Percentiles rank a stretch among this genome's conserved stretches.
These are phyloP conservation scores for Solanum chiquidenum DNA, from an alignment of 257 asterid genomes.

Conservation along the genomic window DNA sequence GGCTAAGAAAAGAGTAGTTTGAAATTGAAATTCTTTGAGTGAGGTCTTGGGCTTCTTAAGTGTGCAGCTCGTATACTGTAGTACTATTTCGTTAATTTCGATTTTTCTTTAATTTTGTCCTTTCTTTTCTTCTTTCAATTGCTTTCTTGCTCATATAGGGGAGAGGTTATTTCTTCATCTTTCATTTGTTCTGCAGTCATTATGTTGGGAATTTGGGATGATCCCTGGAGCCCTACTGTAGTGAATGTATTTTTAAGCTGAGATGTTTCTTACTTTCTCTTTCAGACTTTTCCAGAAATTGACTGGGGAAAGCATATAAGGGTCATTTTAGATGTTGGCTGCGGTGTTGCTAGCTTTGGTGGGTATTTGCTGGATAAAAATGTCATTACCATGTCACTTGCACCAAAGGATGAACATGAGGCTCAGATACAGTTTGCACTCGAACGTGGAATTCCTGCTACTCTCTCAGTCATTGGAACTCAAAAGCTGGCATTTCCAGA, in stretches of 20 bases:
- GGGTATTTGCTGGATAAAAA: slow-evolving; percentile 50
- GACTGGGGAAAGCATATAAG: slow-evolving; percentile 56
- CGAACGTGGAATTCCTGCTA: slow-evolving; percentile 70
- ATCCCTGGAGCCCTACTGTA: neutral
- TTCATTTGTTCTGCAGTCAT: neutral
- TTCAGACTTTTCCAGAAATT: slow-evolving; percentile 44
- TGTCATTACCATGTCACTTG: slow-evolving; percentile 60
- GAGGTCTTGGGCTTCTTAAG: neutral
- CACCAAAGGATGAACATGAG: slow-evolving; percentile 70
- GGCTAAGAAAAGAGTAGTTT: neutral
- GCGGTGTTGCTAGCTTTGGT: slow-evolving; percentile 83
- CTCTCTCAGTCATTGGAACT: slow-evolving; percentile 58
- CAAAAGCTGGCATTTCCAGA: slow-evolving; percentile 52
- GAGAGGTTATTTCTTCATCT: neutral
- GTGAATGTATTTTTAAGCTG: neutral
- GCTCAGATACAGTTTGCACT: slow-evolving; percentile 83
- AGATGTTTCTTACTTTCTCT: neutral
- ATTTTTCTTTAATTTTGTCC: neutral
- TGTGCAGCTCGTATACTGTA: neutral
- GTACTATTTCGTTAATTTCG: neutral
- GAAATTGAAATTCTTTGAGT: neutral
- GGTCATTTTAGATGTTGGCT: slow-evolving; percentile 64
- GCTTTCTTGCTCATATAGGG: neutral
- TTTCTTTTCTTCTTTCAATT: neutral
- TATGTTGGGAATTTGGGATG: neutral